A percentile compares a stretch with the other conserved stretches of the same genome.
Conservation (phyloP, 2,329 filamentous ascomycete genomes). For the Ceratocystis papillata region DNA sequence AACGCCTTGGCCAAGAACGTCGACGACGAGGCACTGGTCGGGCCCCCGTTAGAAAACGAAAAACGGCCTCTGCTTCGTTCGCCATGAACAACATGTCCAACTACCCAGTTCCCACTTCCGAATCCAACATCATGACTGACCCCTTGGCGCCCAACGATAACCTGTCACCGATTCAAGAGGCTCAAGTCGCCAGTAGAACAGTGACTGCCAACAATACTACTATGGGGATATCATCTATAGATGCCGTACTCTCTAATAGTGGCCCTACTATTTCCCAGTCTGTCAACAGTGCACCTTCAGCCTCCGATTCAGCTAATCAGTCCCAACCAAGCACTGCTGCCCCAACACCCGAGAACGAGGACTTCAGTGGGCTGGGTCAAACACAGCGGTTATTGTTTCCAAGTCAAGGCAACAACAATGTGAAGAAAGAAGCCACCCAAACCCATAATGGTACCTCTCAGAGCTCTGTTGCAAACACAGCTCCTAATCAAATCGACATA, state of each 20-base stretch:
- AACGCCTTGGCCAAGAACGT: slow-evolving; percentile 42
- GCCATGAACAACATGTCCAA: slow-evolving; percentile 30
- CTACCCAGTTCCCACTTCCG: slow-evolving; percentile 39
- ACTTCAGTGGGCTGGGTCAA: slow-evolving; percentile 35
- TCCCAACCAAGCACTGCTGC: slow-evolving; percentile 14
- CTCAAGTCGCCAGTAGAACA: slow-evolving; percentile 14
- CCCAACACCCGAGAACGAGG: slow-evolving; percentile 18
- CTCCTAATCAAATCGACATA: neutral
- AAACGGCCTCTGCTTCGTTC: slow-evolving; percentile 34
- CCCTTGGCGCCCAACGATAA: slow-evolving; percentile 39
- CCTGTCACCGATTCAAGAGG: slow-evolving; percentile 20
- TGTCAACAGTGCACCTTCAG: slow-evolving; percentile 25
- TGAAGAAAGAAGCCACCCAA: neutral
- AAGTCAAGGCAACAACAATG: slow-evolving; percentile 30
- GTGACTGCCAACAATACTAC: slow-evolving; percentile 1
- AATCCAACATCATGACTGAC: slow-evolving; percentile 45
- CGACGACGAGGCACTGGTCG: slow-evolving; percentile 39
- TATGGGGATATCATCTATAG: neutral
- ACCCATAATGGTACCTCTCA: too few species aligned
- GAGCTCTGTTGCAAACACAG: neutral
- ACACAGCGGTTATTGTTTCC: slow-evolving; percentile 67
- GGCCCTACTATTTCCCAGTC: slow-evolving; percentile 6
- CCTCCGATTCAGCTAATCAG: slow-evolving; percentile 1
- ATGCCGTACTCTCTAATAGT: neutral
- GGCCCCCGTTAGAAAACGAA: slow-evolving; percentile 38